Conservation (phyloP, 371 early-diverging fungal genomes). For the Mucor circinelloides region DNA sequence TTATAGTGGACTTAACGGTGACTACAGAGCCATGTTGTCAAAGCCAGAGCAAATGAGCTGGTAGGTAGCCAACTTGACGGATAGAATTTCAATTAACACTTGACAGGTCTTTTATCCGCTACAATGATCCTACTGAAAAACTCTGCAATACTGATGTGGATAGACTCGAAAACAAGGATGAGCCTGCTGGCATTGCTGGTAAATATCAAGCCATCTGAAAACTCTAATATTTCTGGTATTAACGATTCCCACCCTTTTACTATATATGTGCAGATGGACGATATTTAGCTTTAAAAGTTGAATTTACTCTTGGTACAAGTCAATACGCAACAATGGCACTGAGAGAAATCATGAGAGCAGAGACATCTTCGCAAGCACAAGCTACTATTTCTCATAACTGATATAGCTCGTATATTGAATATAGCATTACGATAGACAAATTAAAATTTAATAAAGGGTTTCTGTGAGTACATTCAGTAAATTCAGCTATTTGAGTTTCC, state of each 20-base stretch:
- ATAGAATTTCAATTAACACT: background rate
- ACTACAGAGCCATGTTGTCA: slow-evolving; percentile 75
- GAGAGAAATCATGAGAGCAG: slow-evolving; percentile 86
- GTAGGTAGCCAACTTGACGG: slow-evolving; percentile 16
- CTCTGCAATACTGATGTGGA: slow-evolving; percentile 78
- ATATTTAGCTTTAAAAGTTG: slow-evolving; percentile 72
- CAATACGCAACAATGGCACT: slow-evolving; percentile 98
- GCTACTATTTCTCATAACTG: slow-evolving; percentile 28
- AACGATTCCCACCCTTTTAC: slow-evolving; percentile 5
- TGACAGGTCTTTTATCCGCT: slow-evolving; percentile 47
- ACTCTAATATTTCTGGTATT: background rate
- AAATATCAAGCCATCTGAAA: background rate
- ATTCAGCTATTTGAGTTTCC: too few relatives aligned
- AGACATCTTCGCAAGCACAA: slow-evolving; percentile 64
- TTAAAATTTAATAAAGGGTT: background rate
- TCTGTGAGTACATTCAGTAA: background rate
- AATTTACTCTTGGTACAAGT: slow-evolving; percentile 79
- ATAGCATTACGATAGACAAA: background rate
- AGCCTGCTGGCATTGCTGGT: slow-evolving; percentile 41
- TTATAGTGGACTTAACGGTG: slow-evolving; percentile 69
- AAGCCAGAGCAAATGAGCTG: slow-evolving; percentile 48
- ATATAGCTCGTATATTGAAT: background rate
- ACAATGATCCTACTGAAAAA: slow-evolving; percentile 65
- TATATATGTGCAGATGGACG: slow-evolving; percentile 55
- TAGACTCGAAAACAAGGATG: slow-evolving; percentile 50